Base-by-base conservation (phyloP, 176 grass and related monocot genomes). In the Elaeis guineensis region DNA sequence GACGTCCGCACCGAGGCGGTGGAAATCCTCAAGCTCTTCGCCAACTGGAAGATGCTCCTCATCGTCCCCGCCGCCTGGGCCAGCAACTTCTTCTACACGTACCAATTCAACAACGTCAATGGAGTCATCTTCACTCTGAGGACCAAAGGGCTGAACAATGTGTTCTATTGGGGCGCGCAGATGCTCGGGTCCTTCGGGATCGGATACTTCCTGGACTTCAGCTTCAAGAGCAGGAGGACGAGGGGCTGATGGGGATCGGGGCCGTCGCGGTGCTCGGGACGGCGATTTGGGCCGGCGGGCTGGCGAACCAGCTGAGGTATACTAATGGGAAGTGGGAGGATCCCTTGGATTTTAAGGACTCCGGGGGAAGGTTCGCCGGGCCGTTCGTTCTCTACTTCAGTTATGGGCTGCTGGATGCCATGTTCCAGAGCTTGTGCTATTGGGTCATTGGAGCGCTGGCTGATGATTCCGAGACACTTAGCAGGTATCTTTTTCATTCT, bases 71-170 rank as follows among this genome's bases (percentile, higher is more conserved):
- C 92, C 5, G 83, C 92, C 0, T 97, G 87, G 92, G 87, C 84
- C 14, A 88, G 83, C 79, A 97, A 91, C 80, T 97, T 91, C 84
- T 97, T 97, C 84, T 97, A 97, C 81, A 85, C 67, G 6, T 89
- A 97, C 78, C 93, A 97, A 64, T 97, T 97, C 87, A 97, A 91
- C 84, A 82, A 91, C 75, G 92, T 97, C 52, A 91, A 97, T 14
- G 81, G 87, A 25, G 4, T 55, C 15, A 73, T 97, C 75, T 97
- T 97, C 81, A 78, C 71, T 0, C 78, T 97, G 11, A 16, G 92
- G 0, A 97, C 93, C 24, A 88, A 65, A 71, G 93, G 93, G 0
- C 71, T 97, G 64, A 91, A 89, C 76, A 97, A 97, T 50, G 81
- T 97, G 16, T 91, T 89, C 83, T 97, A 91, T 58, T 91, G 93